Conservation (phyloP, 2,329 filamentous ascomycete genomes). For the Fusarium fracticaudum region DNA sequence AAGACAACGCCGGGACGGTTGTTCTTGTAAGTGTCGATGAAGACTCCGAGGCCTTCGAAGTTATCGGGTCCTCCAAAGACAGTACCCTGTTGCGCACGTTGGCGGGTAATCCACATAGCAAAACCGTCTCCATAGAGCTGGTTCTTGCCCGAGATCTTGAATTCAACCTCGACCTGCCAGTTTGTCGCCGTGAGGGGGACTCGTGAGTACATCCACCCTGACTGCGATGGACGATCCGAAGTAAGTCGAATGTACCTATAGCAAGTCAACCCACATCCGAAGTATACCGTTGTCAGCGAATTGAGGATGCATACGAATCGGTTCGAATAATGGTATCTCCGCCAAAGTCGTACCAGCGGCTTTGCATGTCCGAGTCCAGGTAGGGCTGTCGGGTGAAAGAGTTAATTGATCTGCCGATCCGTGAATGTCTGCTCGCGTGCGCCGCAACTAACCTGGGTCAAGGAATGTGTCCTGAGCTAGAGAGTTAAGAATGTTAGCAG, state of each 20-base stretch:
- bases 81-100: slow-evolving; percentile 80
- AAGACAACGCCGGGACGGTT: slow-evolving; percentile 95
- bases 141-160: slow-evolving; percentile 89
- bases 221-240: slow-evolving; percentile 88
- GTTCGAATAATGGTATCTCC: slow-evolving; percentile 88
- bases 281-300: slow-evolving; percentile 10
- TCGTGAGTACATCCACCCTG: slow-evolving; percentile 92
- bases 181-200: slow-evolving; percentile 97
- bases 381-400: slow-evolving; percentile 73
- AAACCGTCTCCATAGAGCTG: slow-evolving; percentile 96
- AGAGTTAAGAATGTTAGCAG: slow-evolving; percentile 41
- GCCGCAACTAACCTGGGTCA: slow-evolving; percentile 73
- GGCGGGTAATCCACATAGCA: slow-evolving; percentile 97
- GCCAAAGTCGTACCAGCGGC: slow-evolving; percentile 98
- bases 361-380: slow-evolving; percentile 97
- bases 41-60: slow-evolving; percentile 94
- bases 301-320: slow-evolving; percentile 64
- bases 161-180: slow-evolving; percentile 98
- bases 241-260: slow-evolving; percentile 89
- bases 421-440: slow-evolving; percentile 29
- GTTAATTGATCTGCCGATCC: slow-evolving; percentile 33
- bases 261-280: slow-evolving; percentile 37
- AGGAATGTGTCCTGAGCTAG: slow-evolving; percentile 86
- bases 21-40: slow-evolving; percentile 99
- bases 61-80: slow-evolving; percentile 90